Evolutionary conservation across 2,329 filamentous ascomycete genomes (phyloP).

Genomic region (Apiospora arundinis): DNA sequence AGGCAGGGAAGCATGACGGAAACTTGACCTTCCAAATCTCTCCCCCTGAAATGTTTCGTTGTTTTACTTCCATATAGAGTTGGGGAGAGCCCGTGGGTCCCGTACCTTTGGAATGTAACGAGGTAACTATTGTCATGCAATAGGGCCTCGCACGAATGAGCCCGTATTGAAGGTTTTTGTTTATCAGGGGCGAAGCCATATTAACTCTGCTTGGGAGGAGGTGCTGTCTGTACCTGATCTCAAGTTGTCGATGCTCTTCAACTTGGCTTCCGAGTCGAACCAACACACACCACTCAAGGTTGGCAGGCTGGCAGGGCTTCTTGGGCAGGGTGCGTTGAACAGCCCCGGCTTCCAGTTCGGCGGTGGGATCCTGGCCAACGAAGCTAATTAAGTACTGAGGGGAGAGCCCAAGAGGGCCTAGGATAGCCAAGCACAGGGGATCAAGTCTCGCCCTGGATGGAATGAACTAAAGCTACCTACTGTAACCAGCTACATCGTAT

Average conservation of each 20-base stretch:
- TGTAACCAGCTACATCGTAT: conserved; percentile 8
- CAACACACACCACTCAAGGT: neutral
- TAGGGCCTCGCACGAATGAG: neutral
- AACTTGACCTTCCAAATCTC: conserved; percentile 2
- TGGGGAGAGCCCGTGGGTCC: conserved; percentile 11
- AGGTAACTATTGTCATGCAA: neutral
- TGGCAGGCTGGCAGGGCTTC: neutral
- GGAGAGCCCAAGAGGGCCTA: neutral
- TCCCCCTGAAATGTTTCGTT: conserved; percentile 18
- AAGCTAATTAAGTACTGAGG: conserved; percentile 11
- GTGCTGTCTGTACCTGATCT: conserved; percentile 9
- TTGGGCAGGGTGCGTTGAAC: neutral
- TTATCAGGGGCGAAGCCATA: conserved; percentile 2
- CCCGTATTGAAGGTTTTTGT: neutral
- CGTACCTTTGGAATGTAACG: neutral
- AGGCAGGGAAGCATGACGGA: conserved; percentile 2
- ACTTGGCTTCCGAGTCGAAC: neutral
- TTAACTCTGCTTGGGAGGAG: neutral
- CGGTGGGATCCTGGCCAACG: neutral
- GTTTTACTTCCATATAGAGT: conserved; percentile 19
- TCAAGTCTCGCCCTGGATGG: conserved; percentile 5
- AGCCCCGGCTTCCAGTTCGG: neutral
- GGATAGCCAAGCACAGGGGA: conserved; percentile 14
- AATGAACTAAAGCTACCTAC: neutral
- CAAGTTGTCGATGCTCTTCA: neutral